Evolutionary conservation across 2,329 filamentous ascomycete species (phyloP).

Genomic region (Blastomyces gilchristii): DNA sequence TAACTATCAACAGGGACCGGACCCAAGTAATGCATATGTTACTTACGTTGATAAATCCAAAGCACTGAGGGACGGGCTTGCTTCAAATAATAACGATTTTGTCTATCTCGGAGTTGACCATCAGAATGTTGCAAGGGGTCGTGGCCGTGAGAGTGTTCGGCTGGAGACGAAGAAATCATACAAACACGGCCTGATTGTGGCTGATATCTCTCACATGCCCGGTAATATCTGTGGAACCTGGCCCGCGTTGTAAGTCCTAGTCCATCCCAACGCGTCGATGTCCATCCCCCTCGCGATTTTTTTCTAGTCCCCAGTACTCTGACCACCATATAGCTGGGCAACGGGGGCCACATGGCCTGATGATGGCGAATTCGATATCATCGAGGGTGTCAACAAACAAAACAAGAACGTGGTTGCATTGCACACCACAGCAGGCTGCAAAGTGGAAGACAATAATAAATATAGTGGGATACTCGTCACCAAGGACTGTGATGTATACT

Average conservation of each 20-base stretch:
- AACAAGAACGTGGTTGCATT: conserved; percentile 54
- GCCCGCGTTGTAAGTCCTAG: conserved; percentile 51
- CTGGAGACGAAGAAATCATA: conserved; percentile 56
- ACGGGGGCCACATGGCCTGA: conserved; percentile 60
- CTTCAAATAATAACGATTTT: conserved; percentile 44
- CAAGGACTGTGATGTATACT: conserved; percentile 48
- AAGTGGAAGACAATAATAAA: conserved; percentile 42
- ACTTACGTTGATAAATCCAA: conserved; percentile 52
- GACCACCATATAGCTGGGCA: conserved; percentile 35
- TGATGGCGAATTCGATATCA: conserved; percentile 67
- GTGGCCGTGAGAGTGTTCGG: conserved; percentile 60
- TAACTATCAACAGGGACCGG: conserved; percentile 31
- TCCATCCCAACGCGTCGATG: too few species aligned
- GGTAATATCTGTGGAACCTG: conserved; percentile 59
- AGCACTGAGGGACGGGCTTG: conserved; percentile 50
- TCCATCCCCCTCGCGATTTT: background rate
- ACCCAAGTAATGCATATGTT: conserved; percentile 69
- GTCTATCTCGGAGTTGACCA: conserved; percentile 63
- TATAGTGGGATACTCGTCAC: conserved; percentile 40
- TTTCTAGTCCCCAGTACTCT: conserved; percentile 8
- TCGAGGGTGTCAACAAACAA: conserved; percentile 63
- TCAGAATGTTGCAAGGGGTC: conserved; percentile 43
- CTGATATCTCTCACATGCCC: conserved; percentile 66
- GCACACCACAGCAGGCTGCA: conserved; percentile 54
- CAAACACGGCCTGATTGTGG: conserved; percentile 57